phyloP scores from a whole-genome alignment of 2,329 filamentous ascomycete species.

The Xylaria digitata region DNA sequence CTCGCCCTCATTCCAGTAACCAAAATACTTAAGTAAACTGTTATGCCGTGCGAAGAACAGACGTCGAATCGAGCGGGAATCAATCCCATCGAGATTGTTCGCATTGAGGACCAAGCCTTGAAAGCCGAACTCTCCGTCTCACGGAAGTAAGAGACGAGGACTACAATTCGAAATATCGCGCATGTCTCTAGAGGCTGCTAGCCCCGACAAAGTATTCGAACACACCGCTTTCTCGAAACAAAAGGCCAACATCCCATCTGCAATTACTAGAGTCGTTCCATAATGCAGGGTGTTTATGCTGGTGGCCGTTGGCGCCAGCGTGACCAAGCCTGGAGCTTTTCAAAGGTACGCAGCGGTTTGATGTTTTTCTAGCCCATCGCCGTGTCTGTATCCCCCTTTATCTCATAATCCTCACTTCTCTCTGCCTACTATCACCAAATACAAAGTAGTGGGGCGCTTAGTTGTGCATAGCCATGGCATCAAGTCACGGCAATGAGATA shows the following conservation, averaged over 20 bases:
- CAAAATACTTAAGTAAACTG: constrained; percentile 4
- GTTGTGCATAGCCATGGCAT: constrained; percentile 20
- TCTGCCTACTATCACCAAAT: not conserved
- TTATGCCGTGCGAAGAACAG: constrained; percentile 4
- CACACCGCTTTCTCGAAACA: constrained; percentile 28
- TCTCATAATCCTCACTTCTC: not conserved
- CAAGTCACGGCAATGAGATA: constrained; percentile 23
- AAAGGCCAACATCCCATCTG: constrained; percentile 9
- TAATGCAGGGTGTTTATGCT: constrained; percentile 45
- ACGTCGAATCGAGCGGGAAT: not conserved
- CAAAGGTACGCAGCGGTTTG: constrained; percentile 40
- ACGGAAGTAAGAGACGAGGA: constrained; percentile 5
- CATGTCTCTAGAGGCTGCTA: constrained; percentile 8
- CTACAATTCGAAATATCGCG: constrained; percentile 28
- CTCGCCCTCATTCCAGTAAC: constrained; percentile 21
- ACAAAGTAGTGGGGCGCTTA: constrained; percentile 9
- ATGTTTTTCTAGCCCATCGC: constrained; percentile 18
- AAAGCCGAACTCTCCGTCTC: constrained; percentile 6
- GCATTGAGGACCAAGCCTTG: not conserved
- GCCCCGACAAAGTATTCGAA: not conserved
- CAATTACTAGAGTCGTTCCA: constrained; percentile 21
- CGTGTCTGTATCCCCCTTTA: constrained; percentile 2
- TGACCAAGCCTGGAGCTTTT: constrained; percentile 45
- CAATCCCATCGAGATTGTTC: not conserved
- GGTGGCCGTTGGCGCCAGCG: constrained; percentile 40